These are phyloP conservation scores for Malus hybrid DNA, from an alignment of 331 rosid species.

Conservation along the genomic window DNA sequence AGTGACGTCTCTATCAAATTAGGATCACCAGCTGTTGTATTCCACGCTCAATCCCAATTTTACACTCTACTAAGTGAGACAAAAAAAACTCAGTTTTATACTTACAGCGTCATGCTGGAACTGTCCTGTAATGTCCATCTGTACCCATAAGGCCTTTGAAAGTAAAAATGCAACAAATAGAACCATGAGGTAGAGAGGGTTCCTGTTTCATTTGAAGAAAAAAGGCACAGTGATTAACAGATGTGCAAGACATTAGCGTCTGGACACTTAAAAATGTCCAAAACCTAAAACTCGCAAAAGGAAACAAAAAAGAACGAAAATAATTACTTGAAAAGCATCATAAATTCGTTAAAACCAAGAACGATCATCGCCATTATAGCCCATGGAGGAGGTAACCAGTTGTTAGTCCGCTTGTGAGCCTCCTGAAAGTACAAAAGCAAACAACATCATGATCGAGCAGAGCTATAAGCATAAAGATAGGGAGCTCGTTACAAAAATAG, in stretches of 20 bases:
- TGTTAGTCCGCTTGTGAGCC: slow-evolving; percentile 69
- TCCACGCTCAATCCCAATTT: no score
- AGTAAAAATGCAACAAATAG: no score
- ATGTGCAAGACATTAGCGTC: slow-evolving; percentile 6
- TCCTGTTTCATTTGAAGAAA: slow-evolving; percentile 44
- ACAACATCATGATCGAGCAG: not conserved
- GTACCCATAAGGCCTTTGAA: no score
- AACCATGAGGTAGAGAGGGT: slow-evolving; percentile 50
- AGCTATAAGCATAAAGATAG: not conserved
- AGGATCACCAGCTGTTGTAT: no score
- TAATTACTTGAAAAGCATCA: slow-evolving; percentile 69
- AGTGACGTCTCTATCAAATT: no score
- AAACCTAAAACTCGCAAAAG: not conserved
- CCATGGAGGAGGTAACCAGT: slow-evolving; percentile 96
- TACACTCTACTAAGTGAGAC: no score
- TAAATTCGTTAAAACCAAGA: slow-evolving; percentile 87
- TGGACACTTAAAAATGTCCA: not conserved
- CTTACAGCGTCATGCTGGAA: no score
- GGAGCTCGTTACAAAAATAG: not conserved
- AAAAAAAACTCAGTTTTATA: no score
- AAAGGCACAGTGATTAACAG: slow-evolving; percentile 9
- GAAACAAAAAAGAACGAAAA: not conserved
- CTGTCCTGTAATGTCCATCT: no score
- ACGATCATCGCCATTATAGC: slow-evolving; percentile 60
- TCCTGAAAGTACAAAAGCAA: slow-evolving; percentile 41